phyloP scores from a whole-genome alignment of 2,329 filamentous ascomycete species.

The Trichoderma oligosporum region DNA sequence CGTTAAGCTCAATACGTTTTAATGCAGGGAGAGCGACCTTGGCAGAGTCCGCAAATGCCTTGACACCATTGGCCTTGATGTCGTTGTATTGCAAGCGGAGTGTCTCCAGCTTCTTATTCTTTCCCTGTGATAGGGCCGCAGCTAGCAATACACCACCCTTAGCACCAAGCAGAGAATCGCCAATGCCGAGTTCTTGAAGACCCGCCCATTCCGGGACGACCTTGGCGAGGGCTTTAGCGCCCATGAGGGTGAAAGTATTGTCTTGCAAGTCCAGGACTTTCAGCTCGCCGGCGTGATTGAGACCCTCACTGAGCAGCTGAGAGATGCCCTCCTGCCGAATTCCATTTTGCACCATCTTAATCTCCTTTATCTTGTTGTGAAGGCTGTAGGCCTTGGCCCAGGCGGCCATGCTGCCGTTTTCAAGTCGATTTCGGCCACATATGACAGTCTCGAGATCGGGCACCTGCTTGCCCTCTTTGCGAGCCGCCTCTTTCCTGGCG shows the following conservation, averaged over 20 bases:
- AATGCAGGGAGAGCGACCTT: slow-evolving; percentile 67
- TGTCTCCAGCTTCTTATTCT: slow-evolving; percentile 74
- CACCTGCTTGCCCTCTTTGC: slow-evolving; percentile 66
- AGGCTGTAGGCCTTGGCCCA: slow-evolving; percentile 87
- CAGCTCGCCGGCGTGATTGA: slow-evolving; percentile 65
- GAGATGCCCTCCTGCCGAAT: slow-evolving; percentile 92
- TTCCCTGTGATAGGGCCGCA: slow-evolving; percentile 66
- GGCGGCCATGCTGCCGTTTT: slow-evolving; percentile 92
- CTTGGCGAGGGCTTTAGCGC: slow-evolving; percentile 72
- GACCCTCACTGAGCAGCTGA: slow-evolving; percentile 71
- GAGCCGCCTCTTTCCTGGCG: slow-evolving; percentile 74
- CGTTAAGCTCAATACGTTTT: slow-evolving; percentile 87
- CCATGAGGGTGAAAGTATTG: slow-evolving; percentile 87
- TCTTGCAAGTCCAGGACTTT: slow-evolving; percentile 87
- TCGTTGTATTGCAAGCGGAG: slow-evolving; percentile 92
- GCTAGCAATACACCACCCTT: slow-evolving; percentile 74
- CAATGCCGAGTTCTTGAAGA: slow-evolving; percentile 79
- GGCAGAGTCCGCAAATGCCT: slow-evolving; percentile 65
- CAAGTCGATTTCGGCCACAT: slow-evolving; percentile 90
- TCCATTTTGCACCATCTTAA: slow-evolving; percentile 98
- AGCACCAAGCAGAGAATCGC: slow-evolving; percentile 78
- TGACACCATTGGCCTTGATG: slow-evolving; percentile 72
- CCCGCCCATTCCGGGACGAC: slow-evolving; percentile 71
- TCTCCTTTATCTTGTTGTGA: slow-evolving; percentile 73
- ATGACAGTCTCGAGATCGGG: slow-evolving; percentile 92